Conservation (phyloP, 768 basidiomycete genomes). For the Russula abietina region DNA sequence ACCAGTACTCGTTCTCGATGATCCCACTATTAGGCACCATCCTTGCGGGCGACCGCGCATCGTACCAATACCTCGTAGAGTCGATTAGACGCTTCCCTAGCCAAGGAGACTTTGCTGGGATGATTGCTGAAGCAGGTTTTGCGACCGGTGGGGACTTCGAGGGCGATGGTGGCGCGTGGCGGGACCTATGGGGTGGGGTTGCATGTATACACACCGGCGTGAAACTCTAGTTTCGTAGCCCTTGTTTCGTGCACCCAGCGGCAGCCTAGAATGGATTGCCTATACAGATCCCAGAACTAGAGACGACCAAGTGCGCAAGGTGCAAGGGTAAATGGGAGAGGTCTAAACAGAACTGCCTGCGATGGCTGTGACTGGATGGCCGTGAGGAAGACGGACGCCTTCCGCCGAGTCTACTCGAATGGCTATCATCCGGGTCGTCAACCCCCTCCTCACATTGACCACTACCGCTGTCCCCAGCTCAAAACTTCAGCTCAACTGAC, state of each 20-base stretch:
- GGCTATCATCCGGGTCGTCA: background rate
- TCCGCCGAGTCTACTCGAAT: too few species aligned
- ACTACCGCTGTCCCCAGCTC: background rate
- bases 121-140: slow-evolving; percentile 87
- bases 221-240: slow-evolving; percentile 45
- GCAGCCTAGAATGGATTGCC: background rate
- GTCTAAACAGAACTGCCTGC: background rate
- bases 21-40: slow-evolving; percentile 96
- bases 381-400: background rate
- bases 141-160: slow-evolving; percentile 52
- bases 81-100: slow-evolving; percentile 92
- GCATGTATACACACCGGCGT: slow-evolving; percentile 82
- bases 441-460: background rate
- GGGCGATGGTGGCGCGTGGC: slow-evolving; percentile 79
- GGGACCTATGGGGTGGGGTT: slow-evolving; percentile 81
- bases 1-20: slow-evolving; percentile 91
- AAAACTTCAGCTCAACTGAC: background rate
- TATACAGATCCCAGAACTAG: too few species aligned
- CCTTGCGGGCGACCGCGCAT: slow-evolving; percentile 87
- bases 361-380: background rate
- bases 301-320: background rate
- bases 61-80: slow-evolving; percentile 97
- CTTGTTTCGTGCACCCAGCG: background rate
- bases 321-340: background rate
- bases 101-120: slow-evolving; percentile 79